phyloP scores from a whole-genome alignment of 257 asterid species.

The Nicotiana knightiana region DNA sequence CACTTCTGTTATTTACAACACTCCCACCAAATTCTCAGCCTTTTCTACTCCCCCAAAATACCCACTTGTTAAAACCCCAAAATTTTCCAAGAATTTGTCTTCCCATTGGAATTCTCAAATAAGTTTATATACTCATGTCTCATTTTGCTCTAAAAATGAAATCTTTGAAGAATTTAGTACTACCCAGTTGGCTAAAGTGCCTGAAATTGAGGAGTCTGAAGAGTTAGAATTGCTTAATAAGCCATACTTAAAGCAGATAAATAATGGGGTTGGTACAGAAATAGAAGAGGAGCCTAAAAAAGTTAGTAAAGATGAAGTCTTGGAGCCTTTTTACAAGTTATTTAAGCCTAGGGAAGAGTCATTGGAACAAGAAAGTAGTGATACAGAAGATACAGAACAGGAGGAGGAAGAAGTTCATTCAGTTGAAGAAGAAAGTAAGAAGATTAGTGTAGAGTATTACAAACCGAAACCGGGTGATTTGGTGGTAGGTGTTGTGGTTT shows the following conservation, averaged over 20 bases:
- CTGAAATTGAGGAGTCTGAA: constrained; percentile 38
- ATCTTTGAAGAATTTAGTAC: constrained; percentile 39
- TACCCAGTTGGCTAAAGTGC: constrained; percentile 27
- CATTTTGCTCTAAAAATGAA: constrained; percentile 56
- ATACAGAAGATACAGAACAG: constrained; percentile 9
- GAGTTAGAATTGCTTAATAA: constrained; percentile 71
- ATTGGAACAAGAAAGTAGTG: constrained; percentile 31
- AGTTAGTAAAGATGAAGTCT: constrained; percentile 47
- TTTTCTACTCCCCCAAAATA: constrained; percentile 1
- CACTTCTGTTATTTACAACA: constrained; percentile 9
- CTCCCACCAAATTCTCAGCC: constrained; percentile 10
- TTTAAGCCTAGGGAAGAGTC: constrained; percentile 38
- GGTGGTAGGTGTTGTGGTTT: constrained; percentile 91
- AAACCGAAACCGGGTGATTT: constrained; percentile 82
- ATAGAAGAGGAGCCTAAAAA: constrained; percentile 30
- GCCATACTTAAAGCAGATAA: constrained; percentile 54
- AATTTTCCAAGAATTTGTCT: constrained; percentile 22
- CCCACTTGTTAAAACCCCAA: constrained; percentile 28
- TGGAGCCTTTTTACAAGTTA: constrained; percentile 72
- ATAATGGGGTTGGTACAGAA: constrained; percentile 25
- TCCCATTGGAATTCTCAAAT: constrained; percentile 24
- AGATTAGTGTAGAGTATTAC: constrained; percentile 65
- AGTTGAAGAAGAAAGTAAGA: constrained; percentile 22
- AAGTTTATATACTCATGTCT: constrained; percentile 30
- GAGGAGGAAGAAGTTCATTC: constrained; percentile 13